Percentiles rank a stretch among this genome's conserved stretches.
These are phyloP conservation scores for Eutrema heterophyllum DNA, from an alignment of 345 rosid species.

Conservation along the genomic window DNA sequence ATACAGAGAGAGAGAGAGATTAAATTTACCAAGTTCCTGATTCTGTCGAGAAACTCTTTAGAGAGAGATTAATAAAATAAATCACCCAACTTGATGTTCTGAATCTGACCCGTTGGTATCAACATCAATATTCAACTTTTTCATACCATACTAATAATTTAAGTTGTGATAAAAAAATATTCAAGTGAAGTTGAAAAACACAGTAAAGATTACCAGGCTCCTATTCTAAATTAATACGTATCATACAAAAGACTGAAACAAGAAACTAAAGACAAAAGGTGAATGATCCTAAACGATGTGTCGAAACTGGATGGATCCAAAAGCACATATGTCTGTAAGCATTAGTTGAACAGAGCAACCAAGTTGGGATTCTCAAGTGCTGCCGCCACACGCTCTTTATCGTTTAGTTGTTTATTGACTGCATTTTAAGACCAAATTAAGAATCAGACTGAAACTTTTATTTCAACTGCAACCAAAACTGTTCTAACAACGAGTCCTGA, in stretches of 20 bases:
- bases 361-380: constrained; percentile 90
- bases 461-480: not conserved
- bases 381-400: constrained; percentile 87
- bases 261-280: not conserved
- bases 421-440: constrained; percentile 24
- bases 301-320: not conserved
- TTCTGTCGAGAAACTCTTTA: too few species aligned
- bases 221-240: not conserved
- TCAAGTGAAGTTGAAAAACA: not conserved
- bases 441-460: not conserved
- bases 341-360: constrained; percentile 60
- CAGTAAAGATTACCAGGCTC: not conserved
- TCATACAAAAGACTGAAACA: not conserved
- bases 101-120: too few species aligned
- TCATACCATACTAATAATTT: not conserved
- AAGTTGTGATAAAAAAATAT: not conserved
- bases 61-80: too few species aligned
- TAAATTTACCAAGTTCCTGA: too few species aligned
- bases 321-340: not conserved
- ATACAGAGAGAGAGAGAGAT: too few species aligned
- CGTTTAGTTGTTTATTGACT: constrained; percentile 90
- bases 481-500: not conserved
- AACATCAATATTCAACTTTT: too few species aligned
- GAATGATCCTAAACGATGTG: not conserved
- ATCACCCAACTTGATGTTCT: too few species aligned